Percentiles rank a stretch among this genome's conserved stretches.
These are phyloP conservation scores for Microascus cirrosus DNA, from an alignment of 2,329 filamentous ascomycete species.

Conservation along the genomic window DNA sequence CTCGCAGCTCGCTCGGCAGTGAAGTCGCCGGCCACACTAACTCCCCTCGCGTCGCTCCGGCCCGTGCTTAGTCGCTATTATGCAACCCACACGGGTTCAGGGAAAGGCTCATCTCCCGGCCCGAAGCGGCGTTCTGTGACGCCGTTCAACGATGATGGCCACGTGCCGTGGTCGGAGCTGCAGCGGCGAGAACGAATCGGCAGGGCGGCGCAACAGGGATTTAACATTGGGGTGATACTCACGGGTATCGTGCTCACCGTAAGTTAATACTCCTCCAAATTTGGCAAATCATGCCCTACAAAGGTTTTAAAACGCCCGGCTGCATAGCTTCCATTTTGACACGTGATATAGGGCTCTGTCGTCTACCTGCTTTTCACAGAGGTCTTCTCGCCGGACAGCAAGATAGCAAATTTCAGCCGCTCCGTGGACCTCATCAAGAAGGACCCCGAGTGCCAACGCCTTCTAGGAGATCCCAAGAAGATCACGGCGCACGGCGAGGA, in stretches of 20 bases:
- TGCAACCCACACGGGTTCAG: conserved; percentile 43
- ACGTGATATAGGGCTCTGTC: conserved; percentile 52
- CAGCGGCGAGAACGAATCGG: conserved; percentile 68
- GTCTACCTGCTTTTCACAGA: conserved; percentile 69
- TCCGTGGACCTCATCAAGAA: conserved; percentile 69
- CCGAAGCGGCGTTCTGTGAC: conserved; percentile 62
- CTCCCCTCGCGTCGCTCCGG: conserved; percentile 19
- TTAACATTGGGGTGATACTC: conserved; percentile 73
- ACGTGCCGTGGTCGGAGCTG: conserved; percentile 69
- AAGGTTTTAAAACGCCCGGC: background rate
- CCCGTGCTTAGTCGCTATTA: conserved; percentile 34
- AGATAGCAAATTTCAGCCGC: conserved; percentile 79
- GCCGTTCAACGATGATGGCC: conserved; percentile 75
- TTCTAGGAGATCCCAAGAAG: conserved; percentile 65
- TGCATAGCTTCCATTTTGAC: background rate
- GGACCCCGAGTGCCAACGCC: conserved; percentile 56
- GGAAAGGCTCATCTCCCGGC: conserved; percentile 20
- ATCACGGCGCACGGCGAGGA: conserved; percentile 75
- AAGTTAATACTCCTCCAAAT: conserved; percentile 14
- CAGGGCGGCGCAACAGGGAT: conserved; percentile 77
- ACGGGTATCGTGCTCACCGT: conserved; percentile 69
- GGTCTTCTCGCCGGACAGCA: conserved; percentile 75
- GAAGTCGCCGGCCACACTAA: conserved; percentile 20
- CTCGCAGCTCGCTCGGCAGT: conserved; percentile 23
- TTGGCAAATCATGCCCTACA: background rate